Evolutionary conservation across 257 asterid genomes (phyloP), one percentile per base, ranked within the genome.

Genomic region (Solanum arcanum): DNA sequence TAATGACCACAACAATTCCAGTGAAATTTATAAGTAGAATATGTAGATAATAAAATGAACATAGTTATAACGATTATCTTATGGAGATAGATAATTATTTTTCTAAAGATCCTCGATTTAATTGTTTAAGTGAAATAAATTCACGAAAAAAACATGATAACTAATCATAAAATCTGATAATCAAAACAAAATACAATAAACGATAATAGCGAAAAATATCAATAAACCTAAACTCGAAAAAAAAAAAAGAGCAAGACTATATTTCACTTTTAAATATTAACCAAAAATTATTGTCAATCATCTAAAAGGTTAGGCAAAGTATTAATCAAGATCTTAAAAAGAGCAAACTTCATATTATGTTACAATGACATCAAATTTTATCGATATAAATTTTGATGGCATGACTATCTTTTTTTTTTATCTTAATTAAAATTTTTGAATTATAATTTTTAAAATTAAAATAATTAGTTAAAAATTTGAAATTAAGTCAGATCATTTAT

Each of bases 61-160:
- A 0, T 16, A 16, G 4, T 52, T 52, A 16, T 52, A 6, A 52
- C 1, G 1, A 52, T 52, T 52, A 16, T 20, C 3, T 16, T 0
- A 1, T 16, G 9, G 0, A 52, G 62, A 23, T 52, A 52, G 10
- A 52, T 1, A 3, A 3, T 52, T 52, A 0, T 56, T 56, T 27
- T 56, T 3, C 4, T 6, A 56, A 52, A 4, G 0, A 2, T 2
- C 1, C 5, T 56, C 11, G 0, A 0, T 0, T 1, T 56, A 56
- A 18, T 2, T 4, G 2, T 56, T 52, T 1, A 52, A 16, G 23
- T 18, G 62, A 18, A 56, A 10, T 4, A 18, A 56, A 3, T 56
- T 52, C n/a, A 52, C 0, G 0, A 44, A 5, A 6, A 52, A 52
- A 16, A 52, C 0, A 52, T 52, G 18, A 0, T 0, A 18, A 52